These are phyloP conservation scores for Aegilops sharonensis DNA, from an alignment of 176 grass and related monocot genomes.

Conservation along the genomic window DNA sequence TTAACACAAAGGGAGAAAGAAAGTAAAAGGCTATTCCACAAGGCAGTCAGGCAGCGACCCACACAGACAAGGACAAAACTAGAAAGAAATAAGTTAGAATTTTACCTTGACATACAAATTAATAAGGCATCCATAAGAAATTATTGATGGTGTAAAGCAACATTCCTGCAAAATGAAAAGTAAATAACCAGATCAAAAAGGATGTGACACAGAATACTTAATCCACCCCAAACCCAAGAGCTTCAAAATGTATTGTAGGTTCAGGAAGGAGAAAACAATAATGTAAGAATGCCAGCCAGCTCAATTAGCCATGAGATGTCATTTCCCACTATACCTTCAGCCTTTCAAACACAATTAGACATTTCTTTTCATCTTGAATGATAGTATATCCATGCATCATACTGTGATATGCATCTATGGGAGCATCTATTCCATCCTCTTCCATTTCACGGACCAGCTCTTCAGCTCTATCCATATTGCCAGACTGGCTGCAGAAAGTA, in stretches of 20 bases:
- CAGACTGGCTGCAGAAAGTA: constrained; percentile 69
- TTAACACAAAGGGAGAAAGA: background rate
- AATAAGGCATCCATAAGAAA: constrained; percentile 94
- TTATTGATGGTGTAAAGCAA: constrained; percentile 81
- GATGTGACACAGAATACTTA: background rate
- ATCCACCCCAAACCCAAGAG: constrained; percentile 5
- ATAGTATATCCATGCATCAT: constrained; percentile 99
- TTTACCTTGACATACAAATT: constrained; percentile 95
- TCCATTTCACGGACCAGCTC: constrained; percentile 87
- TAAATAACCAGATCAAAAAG: constrained; percentile 24
- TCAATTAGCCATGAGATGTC: background rate
- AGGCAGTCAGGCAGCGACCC: background rate
- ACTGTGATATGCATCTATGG: constrained; percentile 87
- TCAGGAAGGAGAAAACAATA: background rate
- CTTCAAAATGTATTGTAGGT: background rate
- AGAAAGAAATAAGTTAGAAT: background rate
- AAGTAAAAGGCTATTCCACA: background rate
- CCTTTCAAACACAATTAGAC: constrained; percentile 85
- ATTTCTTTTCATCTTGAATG: constrained; percentile 77
- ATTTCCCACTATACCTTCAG: constrained; percentile 62
- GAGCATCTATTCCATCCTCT: constrained; percentile 88
- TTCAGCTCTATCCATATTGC: constrained; percentile 86
- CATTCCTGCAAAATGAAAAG: constrained; percentile 63
- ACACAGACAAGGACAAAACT: background rate
- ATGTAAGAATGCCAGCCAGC: background rate